phyloP scores from a whole-genome alignment of 805 yeast genomes.

The Debaryomyces hansenii region DNA sequence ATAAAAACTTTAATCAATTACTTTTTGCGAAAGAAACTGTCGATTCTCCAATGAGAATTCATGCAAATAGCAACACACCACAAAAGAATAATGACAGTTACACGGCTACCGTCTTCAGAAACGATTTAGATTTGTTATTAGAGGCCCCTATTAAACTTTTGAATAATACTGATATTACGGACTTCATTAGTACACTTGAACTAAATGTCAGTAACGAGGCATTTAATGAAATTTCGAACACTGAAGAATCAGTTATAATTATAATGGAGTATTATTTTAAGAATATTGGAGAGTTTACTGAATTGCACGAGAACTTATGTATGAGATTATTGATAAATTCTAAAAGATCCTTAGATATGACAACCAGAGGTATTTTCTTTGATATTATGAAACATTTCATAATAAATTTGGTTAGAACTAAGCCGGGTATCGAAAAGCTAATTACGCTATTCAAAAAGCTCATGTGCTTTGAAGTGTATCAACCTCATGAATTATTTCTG shows the following conservation, averaged over 20 bases:
- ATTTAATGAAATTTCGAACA: neutral
- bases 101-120: slow-evolving; percentile 22
- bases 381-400: slow-evolving; percentile 8
- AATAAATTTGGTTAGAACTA: neutral
- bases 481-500: slow-evolving; percentile 11
- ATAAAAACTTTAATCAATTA: slow-evolving; percentile 4
- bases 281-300: slow-evolving; percentile 1
- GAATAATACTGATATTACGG: slow-evolving; percentile 15
- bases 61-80: slow-evolving; percentile 13
- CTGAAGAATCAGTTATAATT: neutral
- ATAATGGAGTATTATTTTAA: slow-evolving; percentile 11
- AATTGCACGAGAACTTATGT: slow-evolving; percentile 4
- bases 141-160: slow-evolving; percentile 8
- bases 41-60: slow-evolving; percentile 38
- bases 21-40: slow-evolving; percentile 23
- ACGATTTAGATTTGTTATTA: slow-evolving; percentile 24
- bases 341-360: slow-evolving; percentile 4
- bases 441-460: slow-evolving; percentile 14
- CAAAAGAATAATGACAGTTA: slow-evolving; percentile 17
- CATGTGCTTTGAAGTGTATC: slow-evolving; percentile 15
- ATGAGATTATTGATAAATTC: slow-evolving; percentile 12
- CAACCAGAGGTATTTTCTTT: slow-evolving; percentile 6
- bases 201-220: slow-evolving; percentile 7
- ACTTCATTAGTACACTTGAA: slow-evolving; percentile 11
- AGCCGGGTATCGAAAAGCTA: slow-evolving; percentile 1